Base-by-base conservation (phyloP, 352 stramenopile species). In the Globisporangium splendens region DNA sequence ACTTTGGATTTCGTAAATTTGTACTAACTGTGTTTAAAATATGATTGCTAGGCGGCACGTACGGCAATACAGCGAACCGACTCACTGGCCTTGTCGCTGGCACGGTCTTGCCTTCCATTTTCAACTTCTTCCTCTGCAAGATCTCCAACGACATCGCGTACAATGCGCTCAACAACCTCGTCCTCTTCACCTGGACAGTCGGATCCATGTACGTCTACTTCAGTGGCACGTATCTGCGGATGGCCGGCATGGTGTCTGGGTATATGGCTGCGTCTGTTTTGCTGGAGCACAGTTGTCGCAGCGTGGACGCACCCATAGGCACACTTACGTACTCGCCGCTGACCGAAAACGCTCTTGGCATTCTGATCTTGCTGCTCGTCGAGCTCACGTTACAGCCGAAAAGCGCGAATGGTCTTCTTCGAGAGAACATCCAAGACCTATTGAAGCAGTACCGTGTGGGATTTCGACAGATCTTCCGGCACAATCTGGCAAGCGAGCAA, bases 121-220 rank as follows among this genome's bases (percentile, higher is more conserved):
- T 88, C 59, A 75, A 78, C 60, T 89, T 86, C 56, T 92, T 90
- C 60, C 71, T 89, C 24, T 88, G 75, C 68, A 89, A 83, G 28
- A 61, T 69, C 24, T 66, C 60, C 2, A 71, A 61, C 50, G 61
- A 65, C 20, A 46, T 63, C n/a, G 44, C 78, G 28, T 81, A 87
- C 65, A 87, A 83, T 51, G 38, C 68, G 2, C 48, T 83, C 52
- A 91, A 81, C 59, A 85, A 91, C 58, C n/a, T 69, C 8, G 68
- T 81, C 39, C 69, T 91, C 15, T 88, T 84, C 54, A 12, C 74
- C 17, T 89, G 82, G 79, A 84, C 74, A 10, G 68, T 72, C 28
- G 59, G 70, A 10, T 91, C 79, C 24, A 89, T 91, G 75, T 91
- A 89, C 54, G 73, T 88, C 14, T 84, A 75, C 54, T 91, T 80